Percentiles rank a stretch among this genome's conserved stretches.
Evolutionary conservation across 2,329 filamentous ascomycete genomes (phyloP).

Genomic region (Neofusicoccum sp.): DNA sequence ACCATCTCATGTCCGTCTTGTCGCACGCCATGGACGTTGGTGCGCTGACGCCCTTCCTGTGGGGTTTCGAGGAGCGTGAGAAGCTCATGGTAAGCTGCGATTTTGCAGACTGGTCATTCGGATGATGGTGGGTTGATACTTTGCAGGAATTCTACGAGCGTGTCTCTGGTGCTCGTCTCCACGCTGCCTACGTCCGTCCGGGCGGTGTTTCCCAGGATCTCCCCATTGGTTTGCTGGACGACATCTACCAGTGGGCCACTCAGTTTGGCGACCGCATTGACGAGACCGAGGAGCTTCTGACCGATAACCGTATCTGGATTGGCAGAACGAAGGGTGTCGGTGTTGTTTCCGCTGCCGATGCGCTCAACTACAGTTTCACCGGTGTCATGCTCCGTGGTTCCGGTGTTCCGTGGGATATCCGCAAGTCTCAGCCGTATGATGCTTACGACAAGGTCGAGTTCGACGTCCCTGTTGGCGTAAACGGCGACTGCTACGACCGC

Average conservation of each 20-base stretch:
- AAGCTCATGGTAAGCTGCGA: constrained; percentile 86
- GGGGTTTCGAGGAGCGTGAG: constrained; percentile 99
- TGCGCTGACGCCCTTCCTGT: constrained; percentile 95
- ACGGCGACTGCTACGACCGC: constrained; percentile 98
- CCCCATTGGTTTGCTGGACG: constrained; percentile 88
- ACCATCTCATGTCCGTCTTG: constrained; percentile 96
- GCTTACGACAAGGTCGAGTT: constrained; percentile 98
- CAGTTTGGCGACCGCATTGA: constrained; percentile 98
- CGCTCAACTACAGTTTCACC: constrained; percentile 94
- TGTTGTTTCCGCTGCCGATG: constrained; percentile 86
- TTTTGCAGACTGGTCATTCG: neutral
- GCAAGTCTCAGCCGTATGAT: constrained; percentile 96
- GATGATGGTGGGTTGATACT: neutral
- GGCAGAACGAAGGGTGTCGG: constrained; percentile 87
- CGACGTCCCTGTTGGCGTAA: constrained; percentile 91
- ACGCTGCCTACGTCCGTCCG: constrained; percentile 94
- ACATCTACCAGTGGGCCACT: constrained; percentile 99
- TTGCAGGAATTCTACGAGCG: constrained; percentile 97
- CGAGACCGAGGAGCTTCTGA: constrained; percentile 97
- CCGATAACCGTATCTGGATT: constrained; percentile 99
- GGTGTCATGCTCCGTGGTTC: constrained; percentile 98
- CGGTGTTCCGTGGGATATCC: constrained; percentile 92
- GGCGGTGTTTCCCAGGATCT: constrained; percentile 96
- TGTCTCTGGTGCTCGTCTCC: constrained; percentile 94
- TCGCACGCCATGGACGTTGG: constrained; percentile 99